Evolutionary conservation across 2,329 filamentous ascomycete genomes (phyloP).

Genomic region (Keithomyces neogunnii): DNA sequence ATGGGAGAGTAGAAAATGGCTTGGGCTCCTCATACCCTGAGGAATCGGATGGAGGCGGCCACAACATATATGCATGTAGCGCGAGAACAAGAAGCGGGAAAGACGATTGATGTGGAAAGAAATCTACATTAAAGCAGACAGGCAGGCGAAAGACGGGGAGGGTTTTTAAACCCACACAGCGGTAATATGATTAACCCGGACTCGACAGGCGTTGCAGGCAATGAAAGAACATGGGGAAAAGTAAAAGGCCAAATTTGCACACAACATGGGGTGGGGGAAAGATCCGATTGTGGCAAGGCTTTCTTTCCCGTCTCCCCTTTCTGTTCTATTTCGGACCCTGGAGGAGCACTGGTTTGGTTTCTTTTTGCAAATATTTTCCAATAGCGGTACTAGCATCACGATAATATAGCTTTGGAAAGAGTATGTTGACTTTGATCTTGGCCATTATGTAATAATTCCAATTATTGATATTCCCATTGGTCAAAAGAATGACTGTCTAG

Average conservation of each 20-base stretch:
- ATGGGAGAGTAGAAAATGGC: not conserved
- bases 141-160: not conserved
- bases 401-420: slow-evolving; percentile 2
- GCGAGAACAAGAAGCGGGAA: not conserved
- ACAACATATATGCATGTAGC: not conserved
- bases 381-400: not conserved
- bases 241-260: slow-evolving; percentile 5
- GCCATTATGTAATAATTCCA: no score
- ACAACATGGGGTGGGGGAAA: not conserved
- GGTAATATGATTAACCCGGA: not conserved
- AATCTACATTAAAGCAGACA: not conserved
- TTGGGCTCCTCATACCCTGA: not conserved
- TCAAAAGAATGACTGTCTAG: not conserved
- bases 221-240: slow-evolving; percentile 6
- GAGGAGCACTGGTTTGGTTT: slow-evolving; percentile 3
- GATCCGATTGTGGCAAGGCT: not conserved
- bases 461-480: not conserved
- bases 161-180: not conserved
- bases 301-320: slow-evolving; percentile 7
- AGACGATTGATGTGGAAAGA: not conserved
- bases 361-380: not conserved
- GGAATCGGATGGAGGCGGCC: not conserved
- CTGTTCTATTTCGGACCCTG: slow-evolving; percentile 10
- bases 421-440: no score
- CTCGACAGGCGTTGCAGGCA: slow-evolving; percentile 15